Evolutionary conservation across 208 protist genomes (phyloP).

Genomic region (Crithidia mellificae): DNA sequence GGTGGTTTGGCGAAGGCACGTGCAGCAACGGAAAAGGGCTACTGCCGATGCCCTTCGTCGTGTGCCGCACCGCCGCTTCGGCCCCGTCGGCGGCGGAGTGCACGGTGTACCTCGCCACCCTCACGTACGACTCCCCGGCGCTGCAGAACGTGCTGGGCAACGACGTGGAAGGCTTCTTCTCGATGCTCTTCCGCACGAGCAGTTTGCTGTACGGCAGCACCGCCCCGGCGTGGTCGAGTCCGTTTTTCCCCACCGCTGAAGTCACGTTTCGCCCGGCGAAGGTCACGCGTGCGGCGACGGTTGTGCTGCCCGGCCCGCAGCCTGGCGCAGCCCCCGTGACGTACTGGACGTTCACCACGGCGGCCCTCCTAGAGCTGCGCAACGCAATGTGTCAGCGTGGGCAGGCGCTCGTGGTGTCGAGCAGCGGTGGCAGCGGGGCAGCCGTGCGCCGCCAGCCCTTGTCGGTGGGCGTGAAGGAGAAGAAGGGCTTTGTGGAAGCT

Average conservation of each 20-base stretch:
- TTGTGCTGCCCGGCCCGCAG: background rate
- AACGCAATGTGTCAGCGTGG: slow-evolving; percentile 47
- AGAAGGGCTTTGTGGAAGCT: slow-evolving; percentile 57
- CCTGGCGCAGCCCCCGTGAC: background rate
- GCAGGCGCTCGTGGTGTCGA: slow-evolving; percentile 28
- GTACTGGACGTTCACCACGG: slow-evolving; percentile 25
- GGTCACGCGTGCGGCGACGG: slow-evolving; percentile 14
- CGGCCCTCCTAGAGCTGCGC: slow-evolving; percentile 37
- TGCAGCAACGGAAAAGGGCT: slow-evolving; percentile 79
- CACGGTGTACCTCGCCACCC: slow-evolving; percentile 36
- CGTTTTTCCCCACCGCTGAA: slow-evolving; percentile 56
- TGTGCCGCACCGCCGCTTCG: background rate
- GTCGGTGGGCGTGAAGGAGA: slow-evolving; percentile 53
- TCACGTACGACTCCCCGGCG: slow-evolving; percentile 64
- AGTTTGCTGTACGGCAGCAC: slow-evolving; percentile 60
- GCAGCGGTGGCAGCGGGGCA: slow-evolving; percentile 10
- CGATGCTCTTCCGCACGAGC: slow-evolving; percentile 45
- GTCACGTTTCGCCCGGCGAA: slow-evolving; percentile 24
- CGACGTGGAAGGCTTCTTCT: slow-evolving; percentile 32
- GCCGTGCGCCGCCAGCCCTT: slow-evolving; percentile 45
- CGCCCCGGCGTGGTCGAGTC: slow-evolving; percentile 49
- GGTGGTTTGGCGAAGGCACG: slow-evolving; percentile 70
- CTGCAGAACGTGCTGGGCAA: slow-evolving; percentile 54
- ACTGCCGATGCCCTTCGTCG: slow-evolving; percentile 33
- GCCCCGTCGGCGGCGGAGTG: slow-evolving; percentile 18